Percentiles rank a stretch among this genome's conserved stretches.
Evolutionary conservation across 441 rosid species (phyloP).

Genomic region (Francoa sonchifolia): DNA sequence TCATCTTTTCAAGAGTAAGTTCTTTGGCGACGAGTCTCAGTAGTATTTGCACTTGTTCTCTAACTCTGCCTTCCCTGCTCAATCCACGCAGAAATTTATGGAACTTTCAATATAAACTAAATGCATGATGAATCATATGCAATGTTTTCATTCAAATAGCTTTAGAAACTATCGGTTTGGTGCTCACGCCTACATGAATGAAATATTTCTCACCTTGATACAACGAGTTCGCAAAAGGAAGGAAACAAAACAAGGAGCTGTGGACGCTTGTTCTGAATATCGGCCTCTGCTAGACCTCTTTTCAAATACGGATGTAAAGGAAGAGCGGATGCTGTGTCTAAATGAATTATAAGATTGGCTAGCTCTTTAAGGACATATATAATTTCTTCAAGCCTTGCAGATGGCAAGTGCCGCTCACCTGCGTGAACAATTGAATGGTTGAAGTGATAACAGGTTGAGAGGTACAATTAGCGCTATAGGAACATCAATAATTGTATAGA

Average conservation of each 20-base stretch:
- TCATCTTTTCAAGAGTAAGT: slow-evolving; percentile 45
- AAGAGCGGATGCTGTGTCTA: slow-evolving; percentile 59
- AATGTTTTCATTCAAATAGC: neutral
- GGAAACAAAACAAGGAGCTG: slow-evolving; percentile 86
- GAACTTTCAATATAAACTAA: neutral
- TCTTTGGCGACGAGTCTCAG: slow-evolving; percentile 52
- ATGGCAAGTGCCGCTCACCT: slow-evolving; percentile 64
- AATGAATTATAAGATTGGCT: slow-evolving; percentile 42
- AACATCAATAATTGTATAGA: neutral
- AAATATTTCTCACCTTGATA: slow-evolving; percentile 50
- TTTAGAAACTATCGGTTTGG: too few species aligned
- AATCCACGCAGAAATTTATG: slow-evolving; percentile 9
- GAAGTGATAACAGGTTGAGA: slow-evolving; percentile 7
- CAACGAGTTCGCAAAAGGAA: slow-evolving; percentile 69
- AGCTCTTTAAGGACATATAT: slow-evolving; percentile 55
- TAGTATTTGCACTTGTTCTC: slow-evolving; percentile 62
- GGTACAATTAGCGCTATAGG: neutral
- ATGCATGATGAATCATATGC: neutral
- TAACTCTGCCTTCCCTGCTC: slow-evolving; percentile 66
- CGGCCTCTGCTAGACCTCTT: slow-evolving; percentile 28
- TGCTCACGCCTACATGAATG: too few species aligned
- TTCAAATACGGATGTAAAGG: slow-evolving; percentile 49
- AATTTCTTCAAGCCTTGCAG: slow-evolving; percentile 77
- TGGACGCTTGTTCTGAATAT: slow-evolving; percentile 25
- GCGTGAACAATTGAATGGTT: slow-evolving; percentile 16